phyloP scores from a whole-genome alignment of 129 eudicot genomes.

The carrot (Daucus carota) region DNA sequence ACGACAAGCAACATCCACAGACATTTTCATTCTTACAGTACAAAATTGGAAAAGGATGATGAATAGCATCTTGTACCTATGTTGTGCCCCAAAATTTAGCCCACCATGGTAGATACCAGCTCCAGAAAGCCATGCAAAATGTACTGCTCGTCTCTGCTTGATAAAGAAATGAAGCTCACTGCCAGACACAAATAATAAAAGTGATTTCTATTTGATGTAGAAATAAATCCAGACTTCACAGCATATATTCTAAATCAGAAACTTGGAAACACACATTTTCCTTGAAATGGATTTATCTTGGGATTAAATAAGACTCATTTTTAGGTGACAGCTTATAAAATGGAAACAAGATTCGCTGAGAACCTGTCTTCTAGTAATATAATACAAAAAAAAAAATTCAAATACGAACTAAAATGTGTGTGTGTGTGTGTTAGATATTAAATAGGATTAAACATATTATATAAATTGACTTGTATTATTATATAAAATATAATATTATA shows the following conservation, averaged over 20 bases:
- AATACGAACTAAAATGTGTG: too few species aligned
- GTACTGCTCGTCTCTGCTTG: slow-evolving; percentile 81
- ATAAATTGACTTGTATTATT: too few species aligned
- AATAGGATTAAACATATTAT: too few species aligned
- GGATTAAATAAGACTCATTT: background rate
- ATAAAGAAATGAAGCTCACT: slow-evolving; percentile 91
- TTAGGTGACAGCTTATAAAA: background rate
- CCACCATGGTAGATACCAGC: slow-evolving; percentile 98
- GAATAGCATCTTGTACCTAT: slow-evolving; percentile 38
- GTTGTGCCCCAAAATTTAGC: slow-evolving; percentile 81
- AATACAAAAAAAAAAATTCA: too few species aligned
- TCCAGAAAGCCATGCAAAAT: slow-evolving; percentile 99
- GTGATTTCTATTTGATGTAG: background rate
- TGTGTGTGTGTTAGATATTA: too few species aligned
- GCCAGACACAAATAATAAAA: slow-evolving; percentile 22
- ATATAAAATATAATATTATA: too few species aligned
- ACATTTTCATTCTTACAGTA: background rate
- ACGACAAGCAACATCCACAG: background rate
- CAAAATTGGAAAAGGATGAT: background rate
- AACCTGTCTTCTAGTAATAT: too few species aligned
- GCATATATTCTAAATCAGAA: background rate
- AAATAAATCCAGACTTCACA: background rate
- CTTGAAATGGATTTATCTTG: background rate
- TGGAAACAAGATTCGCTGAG: too few species aligned
- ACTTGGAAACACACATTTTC: background rate